Evolutionary conservation across 2,329 filamentous ascomycete species (phyloP).

Genomic region (Dothistroma septosporum): DNA sequence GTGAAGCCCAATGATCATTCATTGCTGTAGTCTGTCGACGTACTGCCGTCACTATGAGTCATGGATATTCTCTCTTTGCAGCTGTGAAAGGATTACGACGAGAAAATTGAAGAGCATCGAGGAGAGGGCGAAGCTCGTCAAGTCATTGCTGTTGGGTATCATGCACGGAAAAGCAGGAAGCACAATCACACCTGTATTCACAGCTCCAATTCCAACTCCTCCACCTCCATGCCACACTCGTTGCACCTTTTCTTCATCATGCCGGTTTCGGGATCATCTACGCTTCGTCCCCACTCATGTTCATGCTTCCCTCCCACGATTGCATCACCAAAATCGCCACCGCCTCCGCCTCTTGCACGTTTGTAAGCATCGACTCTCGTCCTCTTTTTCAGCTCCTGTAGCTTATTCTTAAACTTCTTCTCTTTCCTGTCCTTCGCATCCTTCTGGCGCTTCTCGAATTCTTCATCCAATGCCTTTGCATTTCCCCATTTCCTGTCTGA

Average conservation of each 20-base stretch:
- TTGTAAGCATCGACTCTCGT: conserved; percentile 88
- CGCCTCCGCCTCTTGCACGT: conserved; percentile 57
- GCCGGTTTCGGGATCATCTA: conserved; percentile 61
- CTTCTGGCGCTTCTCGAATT: conserved; percentile 73
- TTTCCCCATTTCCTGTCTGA: conserved; percentile 82
- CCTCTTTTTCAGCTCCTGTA: conserved; percentile 86
- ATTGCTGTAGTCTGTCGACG: neutral
- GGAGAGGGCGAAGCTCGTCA: neutral
- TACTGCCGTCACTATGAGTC: no score
- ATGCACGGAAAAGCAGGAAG: conserved; percentile 19
- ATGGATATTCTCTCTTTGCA: no score
- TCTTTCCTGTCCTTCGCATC: conserved; percentile 85
- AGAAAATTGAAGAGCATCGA: neutral
- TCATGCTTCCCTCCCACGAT: conserved; percentile 69
- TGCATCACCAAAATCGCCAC: conserved; percentile 68
- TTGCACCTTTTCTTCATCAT: conserved; percentile 72
- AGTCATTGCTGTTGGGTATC: conserved; percentile 7
- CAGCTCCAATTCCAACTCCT: conserved; percentile 55
- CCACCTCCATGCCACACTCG: conserved; percentile 64
- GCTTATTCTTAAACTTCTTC: conserved; percentile 83
- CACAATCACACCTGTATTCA: neutral
- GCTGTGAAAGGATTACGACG: neutral
- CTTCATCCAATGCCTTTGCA: conserved; percentile 75
- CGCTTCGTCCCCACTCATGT: conserved; percentile 72
- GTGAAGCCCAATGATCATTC: neutral